These are phyloP conservation scores for Fusarium torreyae DNA, from an alignment of 2,329 filamentous ascomycete species.

Conservation along the genomic window DNA sequence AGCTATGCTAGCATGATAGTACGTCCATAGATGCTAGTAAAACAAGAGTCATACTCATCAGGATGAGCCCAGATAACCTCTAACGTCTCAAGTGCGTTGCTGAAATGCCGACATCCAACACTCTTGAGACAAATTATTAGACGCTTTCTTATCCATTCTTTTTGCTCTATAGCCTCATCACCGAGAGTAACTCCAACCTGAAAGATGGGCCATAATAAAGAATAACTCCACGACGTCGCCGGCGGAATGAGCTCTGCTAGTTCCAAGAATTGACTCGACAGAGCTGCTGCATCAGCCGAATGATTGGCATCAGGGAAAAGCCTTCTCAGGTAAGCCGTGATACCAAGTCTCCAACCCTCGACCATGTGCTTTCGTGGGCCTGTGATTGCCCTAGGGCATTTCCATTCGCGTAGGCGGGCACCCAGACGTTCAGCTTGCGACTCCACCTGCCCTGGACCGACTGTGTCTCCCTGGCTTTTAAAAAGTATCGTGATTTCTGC, in stretches of 20 bases:
- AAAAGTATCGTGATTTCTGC: slow-evolving; percentile 1
- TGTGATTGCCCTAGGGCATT: background rate
- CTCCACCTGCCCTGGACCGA: background rate
- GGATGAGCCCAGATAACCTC: slow-evolving; percentile 1
- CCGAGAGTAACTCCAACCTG: background rate
- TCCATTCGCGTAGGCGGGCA: background rate
- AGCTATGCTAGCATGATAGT: slow-evolving; percentile 21
- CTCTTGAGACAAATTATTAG: background rate
- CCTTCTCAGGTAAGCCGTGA: slow-evolving; percentile 2
- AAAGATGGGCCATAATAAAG: slow-evolving; percentile 18
- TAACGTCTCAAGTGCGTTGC: slow-evolving; percentile 21
- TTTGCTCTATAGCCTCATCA: background rate
- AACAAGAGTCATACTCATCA: background rate
- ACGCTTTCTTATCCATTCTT: background rate
- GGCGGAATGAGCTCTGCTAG: background rate
- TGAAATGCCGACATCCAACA: slow-evolving; percentile 28
- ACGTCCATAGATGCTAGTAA: background rate
- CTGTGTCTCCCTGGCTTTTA: background rate
- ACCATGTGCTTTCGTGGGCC: slow-evolving; percentile 21
- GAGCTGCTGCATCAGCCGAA: background rate
- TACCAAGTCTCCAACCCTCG: slow-evolving; percentile 8
- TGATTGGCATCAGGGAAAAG: background rate
- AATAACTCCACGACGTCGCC: slow-evolving; percentile 17
- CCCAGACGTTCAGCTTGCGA: background rate
- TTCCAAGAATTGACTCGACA: background rate